Evolutionary conservation across 2,329 filamentous ascomycete genomes (phyloP), one percentile per base, ranked within the genome.

Genomic region (Mycosphaerella sp.): DNA sequence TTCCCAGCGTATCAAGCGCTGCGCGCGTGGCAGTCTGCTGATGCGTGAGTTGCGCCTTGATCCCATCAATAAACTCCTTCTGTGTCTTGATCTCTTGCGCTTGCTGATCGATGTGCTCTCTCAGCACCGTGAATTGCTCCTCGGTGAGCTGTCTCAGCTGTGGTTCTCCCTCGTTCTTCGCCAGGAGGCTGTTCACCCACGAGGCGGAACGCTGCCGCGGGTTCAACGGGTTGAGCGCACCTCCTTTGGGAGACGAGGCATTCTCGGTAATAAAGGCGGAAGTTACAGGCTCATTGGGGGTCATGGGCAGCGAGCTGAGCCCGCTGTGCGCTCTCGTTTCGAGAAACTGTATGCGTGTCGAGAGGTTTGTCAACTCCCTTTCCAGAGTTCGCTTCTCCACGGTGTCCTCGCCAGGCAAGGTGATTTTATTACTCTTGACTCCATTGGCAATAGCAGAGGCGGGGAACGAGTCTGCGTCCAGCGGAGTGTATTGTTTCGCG

Each of bases 101-200:
- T 75, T 97, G 90, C 70, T 91, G 89, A 69, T 95, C 88, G 59
- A 97, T 86, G 73, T 95, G 89, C 65, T 95, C 90, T 65, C 87
- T 86, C 62, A 96, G 79, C 60, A 88, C 87, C 71, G 86, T 84
- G 64, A 95, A 85, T 70, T 92, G 87, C 73, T 92, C 86, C 68
- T 90, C 86, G 64, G 84, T 88, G 66, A 88, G 80, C 66, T 75
- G 81, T 66, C 69, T 71, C 26, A 72, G 67, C 64, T 73, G 64
- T 64, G 79, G 64, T 60, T 72, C 67, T 50, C 77, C 71, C 59
- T 81, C 75, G 65, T 76, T 78, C 55, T 80, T 77, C 41, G 78
- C 74, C 56, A 80, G 71, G 71, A 77, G 73, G 70, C 78, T 76
- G 66, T 72, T 76, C 46, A 78, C 75, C 72, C 74, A 76, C 32